Evolutionary conservation across 371 early-diverging fungal genomes (phyloP).

Genomic region (Actinomortierella wolfii): DNA sequence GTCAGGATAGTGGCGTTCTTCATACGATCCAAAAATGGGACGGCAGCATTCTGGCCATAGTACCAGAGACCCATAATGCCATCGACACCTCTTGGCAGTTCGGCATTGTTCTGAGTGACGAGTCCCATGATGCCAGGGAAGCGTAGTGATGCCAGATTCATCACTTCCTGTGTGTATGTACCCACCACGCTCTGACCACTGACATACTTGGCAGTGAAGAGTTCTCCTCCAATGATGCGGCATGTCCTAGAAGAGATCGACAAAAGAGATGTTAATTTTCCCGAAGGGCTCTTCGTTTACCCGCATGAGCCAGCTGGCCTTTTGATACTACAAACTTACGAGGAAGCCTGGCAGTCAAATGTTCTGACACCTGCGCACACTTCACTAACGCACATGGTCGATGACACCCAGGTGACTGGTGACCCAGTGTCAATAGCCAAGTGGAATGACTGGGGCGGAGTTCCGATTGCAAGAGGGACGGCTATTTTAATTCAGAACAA

Average conservation of each 20-base stretch:
- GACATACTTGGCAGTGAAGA: background rate
- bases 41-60: too few species aligned
- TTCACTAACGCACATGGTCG: background rate
- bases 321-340: too few species aligned
- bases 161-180: background rate
- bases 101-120: constrained; percentile 11
- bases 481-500: background rate
- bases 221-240: too few species aligned
- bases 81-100: constrained; percentile 12
- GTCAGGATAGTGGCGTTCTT: constrained; percentile 12
- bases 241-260: too few species aligned
- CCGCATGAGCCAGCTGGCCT: too few species aligned
- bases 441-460: constrained; percentile 1
- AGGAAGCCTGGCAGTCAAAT: too few species aligned
- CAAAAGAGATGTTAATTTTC: too few species aligned
- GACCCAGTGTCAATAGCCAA: constrained; percentile 7
- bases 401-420: constrained; percentile 5
- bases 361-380: background rate
- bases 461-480: background rate
- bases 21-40: constrained; percentile 13
- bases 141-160: background rate
- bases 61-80: constrained; percentile 46
- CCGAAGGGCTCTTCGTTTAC: too few species aligned
- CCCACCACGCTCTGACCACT: background rate
- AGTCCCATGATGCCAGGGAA: constrained; percentile 16